Percentiles rank a stretch among this genome's conserved stretches.
Evolutionary conservation across 2,329 filamentous ascomycete species (phyloP).

Genomic region (Knoxdaviesia proteae): DNA sequence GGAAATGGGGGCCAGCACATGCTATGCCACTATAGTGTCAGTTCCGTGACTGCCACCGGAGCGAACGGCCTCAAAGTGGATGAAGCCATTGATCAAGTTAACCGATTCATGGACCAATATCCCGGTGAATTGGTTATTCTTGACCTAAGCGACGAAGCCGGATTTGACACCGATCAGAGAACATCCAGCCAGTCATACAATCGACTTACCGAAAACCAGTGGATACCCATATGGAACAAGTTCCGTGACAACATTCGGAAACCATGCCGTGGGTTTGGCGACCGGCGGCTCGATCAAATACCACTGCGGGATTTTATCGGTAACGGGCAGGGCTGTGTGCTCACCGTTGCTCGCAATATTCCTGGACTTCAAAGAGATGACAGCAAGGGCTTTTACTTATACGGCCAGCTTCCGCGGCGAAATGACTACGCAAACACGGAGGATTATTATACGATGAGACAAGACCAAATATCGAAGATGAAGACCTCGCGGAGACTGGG

Average conservation of each 20-base stretch:
- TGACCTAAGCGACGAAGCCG: slow-evolving; percentile 14
- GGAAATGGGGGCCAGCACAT: not conserved
- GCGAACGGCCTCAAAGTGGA: slow-evolving; percentile 9
- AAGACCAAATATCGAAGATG: slow-evolving; percentile 2
- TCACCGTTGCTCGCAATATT: slow-evolving; percentile 3
- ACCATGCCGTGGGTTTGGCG: not conserved
- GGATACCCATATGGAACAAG: slow-evolving; percentile 16
- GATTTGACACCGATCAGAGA: not conserved
- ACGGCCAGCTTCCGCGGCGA: not conserved
- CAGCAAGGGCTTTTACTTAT: not conserved
- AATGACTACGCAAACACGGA: slow-evolving; percentile 1
- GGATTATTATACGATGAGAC: slow-evolving; percentile 1
- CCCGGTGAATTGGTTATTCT: slow-evolving; percentile 21
- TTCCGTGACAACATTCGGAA: slow-evolving; percentile 16
- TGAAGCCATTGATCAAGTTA: slow-evolving; percentile 18
- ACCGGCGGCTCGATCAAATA: slow-evolving; percentile 11
- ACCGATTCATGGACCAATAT: slow-evolving; percentile 19
- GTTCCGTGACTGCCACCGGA: not conserved
- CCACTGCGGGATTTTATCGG: slow-evolving; percentile 8
- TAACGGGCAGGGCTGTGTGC: slow-evolving; percentile 9
- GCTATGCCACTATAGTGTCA: slow-evolving; percentile 2
- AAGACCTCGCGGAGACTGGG: slow-evolving; percentile 2
- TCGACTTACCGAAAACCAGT: slow-evolving; percentile 6
- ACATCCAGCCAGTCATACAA: slow-evolving; percentile 10
- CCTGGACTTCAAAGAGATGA: not conserved